A percentile compares a stretch with the other conserved stretches of the same genome.
Conservation (phyloP, 2,329 filamentous ascomycete genomes). For the Botrytis byssoidea region DNA sequence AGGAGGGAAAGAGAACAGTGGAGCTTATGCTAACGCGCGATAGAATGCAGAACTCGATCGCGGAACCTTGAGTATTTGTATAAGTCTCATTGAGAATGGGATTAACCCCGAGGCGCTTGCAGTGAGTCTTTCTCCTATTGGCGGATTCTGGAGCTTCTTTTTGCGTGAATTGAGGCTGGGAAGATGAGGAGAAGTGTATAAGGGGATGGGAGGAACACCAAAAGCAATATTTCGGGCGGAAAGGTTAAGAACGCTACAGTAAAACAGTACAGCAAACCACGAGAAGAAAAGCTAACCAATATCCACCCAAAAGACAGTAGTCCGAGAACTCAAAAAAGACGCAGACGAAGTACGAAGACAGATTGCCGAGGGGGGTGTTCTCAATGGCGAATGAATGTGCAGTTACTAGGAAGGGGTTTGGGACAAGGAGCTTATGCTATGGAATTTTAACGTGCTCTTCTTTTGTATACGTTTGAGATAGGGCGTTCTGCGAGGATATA, state of each 20-base stretch:
- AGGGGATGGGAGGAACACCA: too few species aligned
- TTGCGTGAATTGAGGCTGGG: neutral
- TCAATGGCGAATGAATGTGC: neutral
- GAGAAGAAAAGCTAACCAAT: neutral
- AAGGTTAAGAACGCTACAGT: neutral
- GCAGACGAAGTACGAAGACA: constrained; percentile 33
- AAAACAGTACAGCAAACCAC: neutral
- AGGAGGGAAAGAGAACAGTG: too few species aligned
- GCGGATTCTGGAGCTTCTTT: neutral
- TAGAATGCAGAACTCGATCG: constrained; percentile 94
- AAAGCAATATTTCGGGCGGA: neutral
- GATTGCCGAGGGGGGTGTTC: constrained; percentile 1
- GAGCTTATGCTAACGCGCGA: constrained; percentile 4
- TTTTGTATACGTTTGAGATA: neutral
- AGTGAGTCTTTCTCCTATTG: constrained; percentile 52
- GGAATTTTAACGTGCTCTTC: neutral
- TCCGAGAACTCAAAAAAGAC: constrained; percentile 39
- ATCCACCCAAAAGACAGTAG: constrained; percentile 32
- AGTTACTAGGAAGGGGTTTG: neutral
- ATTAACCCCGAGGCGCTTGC: constrained; percentile 94
- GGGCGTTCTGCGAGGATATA: neutral
- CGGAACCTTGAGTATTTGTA: constrained; percentile 87
- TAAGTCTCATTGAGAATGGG: constrained; percentile 95
- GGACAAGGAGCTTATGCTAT: neutral
- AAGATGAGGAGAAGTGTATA: neutral